Evolutionary conservation across 306 rosid genomes (phyloP).

Genomic region (Glycine soja): DNA sequence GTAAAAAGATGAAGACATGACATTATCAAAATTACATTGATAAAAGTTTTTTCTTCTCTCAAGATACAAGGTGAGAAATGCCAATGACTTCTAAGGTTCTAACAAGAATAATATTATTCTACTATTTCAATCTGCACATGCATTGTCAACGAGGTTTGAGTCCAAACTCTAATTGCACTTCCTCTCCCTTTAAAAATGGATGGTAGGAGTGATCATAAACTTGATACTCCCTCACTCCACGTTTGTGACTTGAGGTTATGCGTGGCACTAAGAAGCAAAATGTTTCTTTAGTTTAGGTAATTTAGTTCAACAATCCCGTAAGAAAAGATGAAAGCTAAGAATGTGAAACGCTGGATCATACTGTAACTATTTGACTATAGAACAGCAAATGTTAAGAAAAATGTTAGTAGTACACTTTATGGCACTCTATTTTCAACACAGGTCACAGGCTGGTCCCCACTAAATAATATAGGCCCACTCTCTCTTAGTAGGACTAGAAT

Average conservation of each 20-base stretch:
- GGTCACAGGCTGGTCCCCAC: not conserved
- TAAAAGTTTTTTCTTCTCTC: slow-evolving; percentile 1
- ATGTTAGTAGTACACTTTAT: not conserved
- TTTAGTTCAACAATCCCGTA: slow-evolving; percentile 28
- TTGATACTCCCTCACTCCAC: not conserved
- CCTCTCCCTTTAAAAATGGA: too few relatives aligned
- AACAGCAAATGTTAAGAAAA: slow-evolving; percentile 24
- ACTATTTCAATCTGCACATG: slow-evolving; percentile 9
- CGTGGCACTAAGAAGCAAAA: not conserved
- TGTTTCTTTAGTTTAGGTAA: not conserved
- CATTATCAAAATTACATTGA: not conserved
- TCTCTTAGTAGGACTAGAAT: not conserved
- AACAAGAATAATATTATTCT: slow-evolving; percentile 6
- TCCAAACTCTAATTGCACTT: not conserved
- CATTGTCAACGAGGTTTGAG: not conserved
- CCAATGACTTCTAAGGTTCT: not conserved
- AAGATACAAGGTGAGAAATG: not conserved
- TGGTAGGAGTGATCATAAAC: too few relatives aligned
- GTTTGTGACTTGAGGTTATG: not conserved
- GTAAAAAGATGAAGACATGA: not conserved
- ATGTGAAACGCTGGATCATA: not conserved
- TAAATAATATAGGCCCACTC: slow-evolving; percentile 11
- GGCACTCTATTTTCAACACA: not conserved
- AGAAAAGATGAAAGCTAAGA: slow-evolving; percentile 5
- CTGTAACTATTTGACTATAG: not conserved